A percentile compares a stretch with the other conserved stretches of the same genome.
phyloP scores from a whole-genome alignment of 2,329 filamentous ascomycete species.

The Amphichorda felina region DNA sequence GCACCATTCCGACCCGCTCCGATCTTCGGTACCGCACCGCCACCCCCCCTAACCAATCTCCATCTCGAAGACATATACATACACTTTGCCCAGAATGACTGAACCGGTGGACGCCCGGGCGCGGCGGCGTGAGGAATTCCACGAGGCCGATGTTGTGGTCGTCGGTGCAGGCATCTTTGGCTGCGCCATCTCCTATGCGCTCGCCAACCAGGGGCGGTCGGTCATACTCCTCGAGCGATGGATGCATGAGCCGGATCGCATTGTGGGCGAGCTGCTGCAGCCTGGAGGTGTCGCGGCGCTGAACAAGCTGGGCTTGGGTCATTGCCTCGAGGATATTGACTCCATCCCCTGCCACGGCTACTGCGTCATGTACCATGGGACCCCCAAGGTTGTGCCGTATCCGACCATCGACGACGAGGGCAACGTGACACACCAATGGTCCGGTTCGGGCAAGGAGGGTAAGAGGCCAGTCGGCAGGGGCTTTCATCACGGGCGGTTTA shows the following conservation, averaged over 20 bases:
- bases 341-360: slow-evolving; percentile 75
- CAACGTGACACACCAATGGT: slow-evolving; percentile 23
- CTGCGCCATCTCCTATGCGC: slow-evolving; percentile 71
- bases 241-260: slow-evolving; percentile 86
- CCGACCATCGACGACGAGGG: slow-evolving; percentile 46
- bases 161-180: slow-evolving; percentile 87
- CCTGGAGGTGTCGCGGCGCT: slow-evolving; percentile 80
- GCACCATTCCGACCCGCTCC: too few species aligned
- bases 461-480: slow-evolving; percentile 54
- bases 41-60: too few species aligned
- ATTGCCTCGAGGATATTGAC: slow-evolving; percentile 84
- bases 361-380: slow-evolving; percentile 70
- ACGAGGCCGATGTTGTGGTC: slow-evolving; percentile 74
- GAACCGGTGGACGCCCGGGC: slow-evolving; percentile 25
- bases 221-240: slow-evolving; percentile 83
- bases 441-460: slow-evolving; percentile 18
- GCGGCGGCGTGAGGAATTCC: slow-evolving; percentile 38
- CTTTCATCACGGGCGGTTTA: slow-evolving; percentile 94
- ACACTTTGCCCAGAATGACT: slow-evolving; percentile 15
- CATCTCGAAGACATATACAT: too few species aligned
- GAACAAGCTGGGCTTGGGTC: slow-evolving; percentile 63
- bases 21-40: too few species aligned
- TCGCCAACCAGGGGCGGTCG: slow-evolving; percentile 81
- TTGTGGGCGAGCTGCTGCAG: slow-evolving; percentile 90
- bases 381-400: slow-evolving; percentile 67